Base-by-base conservation (phyloP, 164 flowering plant species). In the Brasenia schreberi region DNA sequence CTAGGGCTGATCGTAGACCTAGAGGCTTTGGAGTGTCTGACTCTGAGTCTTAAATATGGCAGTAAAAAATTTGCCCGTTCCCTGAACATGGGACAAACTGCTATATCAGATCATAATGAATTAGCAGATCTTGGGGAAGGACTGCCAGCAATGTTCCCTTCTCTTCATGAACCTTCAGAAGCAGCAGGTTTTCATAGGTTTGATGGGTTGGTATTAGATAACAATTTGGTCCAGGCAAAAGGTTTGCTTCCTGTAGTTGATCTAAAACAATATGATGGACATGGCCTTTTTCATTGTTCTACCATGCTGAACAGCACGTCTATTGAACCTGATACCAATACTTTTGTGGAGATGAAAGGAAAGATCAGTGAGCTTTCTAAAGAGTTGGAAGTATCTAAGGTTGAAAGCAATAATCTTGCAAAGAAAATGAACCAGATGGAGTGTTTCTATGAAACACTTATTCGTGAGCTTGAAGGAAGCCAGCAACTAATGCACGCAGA, bases 341-440 rank as follows among this genome's bases (percentile, higher is more conserved):
- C n/a, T 7, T n/a, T n/a, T 60, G 9, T 60, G 10, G 27, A 60
- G 23, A 77, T 85, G 85, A 74, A 81, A 74, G 79, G 49, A 6
- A 82, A 82, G 73, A 70, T 81, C 23, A 75, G 79, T 72, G 88
- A 81, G 67, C 97, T 95, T 60, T 67, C 83, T 33, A 75, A 80
- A 69, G 99, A 89, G 75, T 72, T 92, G 67, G 89, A 89, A 39
- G 94, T 85, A 71, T 83, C 97, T 59, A 89, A 85, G 77, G 76
- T 84, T 60, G 96, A 89, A 74, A 75, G 74, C 56, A 89, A 80
- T 66, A 79, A 66, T 77, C 90, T 92, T 65, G 45, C 72, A 7
- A 79, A 75, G 74, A 95, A 92, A 78, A 85, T 87, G 94, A 84
- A 82, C 71, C 85, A 92, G 84, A 91, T 90, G 97, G 99, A 95